phyloP scores from a whole-genome alignment of 441 rosid genomes.

The Populus hybrid region DNA sequence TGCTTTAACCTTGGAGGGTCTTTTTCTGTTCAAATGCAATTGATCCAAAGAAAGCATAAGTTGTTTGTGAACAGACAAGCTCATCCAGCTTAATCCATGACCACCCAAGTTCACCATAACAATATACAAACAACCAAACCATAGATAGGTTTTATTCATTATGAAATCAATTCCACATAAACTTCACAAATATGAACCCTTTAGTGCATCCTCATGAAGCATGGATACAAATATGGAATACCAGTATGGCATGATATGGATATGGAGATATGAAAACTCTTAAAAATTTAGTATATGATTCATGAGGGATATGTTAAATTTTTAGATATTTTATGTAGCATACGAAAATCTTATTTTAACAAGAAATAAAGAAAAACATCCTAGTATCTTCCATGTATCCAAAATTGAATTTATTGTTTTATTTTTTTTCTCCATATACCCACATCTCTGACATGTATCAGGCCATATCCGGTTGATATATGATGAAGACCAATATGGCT shows the following conservation, averaged over 20 bases:
- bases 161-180: conserved; percentile 2
- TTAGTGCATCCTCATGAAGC: neutral
- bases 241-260: neutral
- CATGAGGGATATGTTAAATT: neutral
- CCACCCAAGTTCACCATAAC: neutral
- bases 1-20: neutral
- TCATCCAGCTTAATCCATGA: neutral
- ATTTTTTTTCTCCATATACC: neutral
- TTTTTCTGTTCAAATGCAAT: neutral
- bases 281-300: neutral
- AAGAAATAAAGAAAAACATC: neutral
- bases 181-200: neutral
- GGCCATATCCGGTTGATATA: no score
- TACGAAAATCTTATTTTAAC: no score
- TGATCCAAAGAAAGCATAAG: neutral
- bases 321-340: no score
- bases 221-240: neutral
- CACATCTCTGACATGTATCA: neutral
- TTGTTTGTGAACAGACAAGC: neutral
- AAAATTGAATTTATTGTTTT: no score
- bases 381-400: neutral
- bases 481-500: neutral
- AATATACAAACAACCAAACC: neutral
- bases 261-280: neutral
- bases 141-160: neutral